Conservation (phyloP, 208 protist genomes). For the Naegleria lovaniensis region DNA sequence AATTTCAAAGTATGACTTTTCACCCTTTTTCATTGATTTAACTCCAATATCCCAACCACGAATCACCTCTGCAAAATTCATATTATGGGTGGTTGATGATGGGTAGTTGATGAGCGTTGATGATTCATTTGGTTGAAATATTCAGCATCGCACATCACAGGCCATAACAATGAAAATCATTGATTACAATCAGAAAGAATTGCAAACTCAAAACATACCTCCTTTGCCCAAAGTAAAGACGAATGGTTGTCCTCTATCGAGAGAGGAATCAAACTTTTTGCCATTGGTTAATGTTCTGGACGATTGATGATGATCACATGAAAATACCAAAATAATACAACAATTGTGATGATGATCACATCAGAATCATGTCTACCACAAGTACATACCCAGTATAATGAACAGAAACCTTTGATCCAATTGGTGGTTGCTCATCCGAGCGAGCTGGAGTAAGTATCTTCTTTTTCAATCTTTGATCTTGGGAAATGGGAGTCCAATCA, state of each 20-base stretch:
- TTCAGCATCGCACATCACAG: too few species aligned
- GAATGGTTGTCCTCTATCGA: slow-evolving; percentile 67
- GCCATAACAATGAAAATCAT: too few species aligned
- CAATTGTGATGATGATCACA: too few species aligned
- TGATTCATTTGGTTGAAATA: too few species aligned
- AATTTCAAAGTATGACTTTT: slow-evolving; percentile 65
- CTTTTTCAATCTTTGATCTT: neutral
- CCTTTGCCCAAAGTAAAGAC: slow-evolving; percentile 71
- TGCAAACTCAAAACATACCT: neutral
- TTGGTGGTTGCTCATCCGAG: neutral
- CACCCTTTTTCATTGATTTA: slow-evolving; percentile 73
- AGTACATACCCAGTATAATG: slow-evolving; percentile 65
- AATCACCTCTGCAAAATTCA: slow-evolving; percentile 81
- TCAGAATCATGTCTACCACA: too few species aligned
- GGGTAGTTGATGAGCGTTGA: too few species aligned
- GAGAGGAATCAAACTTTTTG: slow-evolving; percentile 75
- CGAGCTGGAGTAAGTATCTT: neutral
- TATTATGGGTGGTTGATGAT: too few species aligned
- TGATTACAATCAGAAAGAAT: too few species aligned
- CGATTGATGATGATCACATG: too few species aligned
- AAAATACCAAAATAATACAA: too few species aligned
- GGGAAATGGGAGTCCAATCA: neutral
- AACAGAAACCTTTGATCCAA: slow-evolving; percentile 44
- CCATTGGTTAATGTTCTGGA: slow-evolving; percentile 60
- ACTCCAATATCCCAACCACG: slow-evolving; percentile 80